Evolutionary conservation across 768 basidiomycete species (phyloP).

Genomic region (Leccinum obscurum): DNA sequence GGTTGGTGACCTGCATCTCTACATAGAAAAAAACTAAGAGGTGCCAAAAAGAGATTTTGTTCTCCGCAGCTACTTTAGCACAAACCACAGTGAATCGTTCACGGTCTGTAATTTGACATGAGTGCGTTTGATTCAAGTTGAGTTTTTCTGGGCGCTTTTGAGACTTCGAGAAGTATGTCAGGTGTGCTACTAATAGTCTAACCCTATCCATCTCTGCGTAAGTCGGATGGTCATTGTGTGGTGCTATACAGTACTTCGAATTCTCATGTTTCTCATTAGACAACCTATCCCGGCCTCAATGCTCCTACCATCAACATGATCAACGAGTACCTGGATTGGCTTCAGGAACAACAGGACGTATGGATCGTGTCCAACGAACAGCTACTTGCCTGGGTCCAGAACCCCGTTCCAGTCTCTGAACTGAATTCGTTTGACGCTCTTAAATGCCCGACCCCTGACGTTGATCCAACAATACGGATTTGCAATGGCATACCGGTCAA

Average conservation of each 20-base stretch:
- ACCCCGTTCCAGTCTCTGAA: neutral
- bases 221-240: neutral
- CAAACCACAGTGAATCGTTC: conserved; percentile 26
- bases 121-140: conserved; percentile 28
- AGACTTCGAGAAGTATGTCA: neutral
- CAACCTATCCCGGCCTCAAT: neutral
- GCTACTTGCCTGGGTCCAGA: neutral
- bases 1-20: conserved; percentile 22
- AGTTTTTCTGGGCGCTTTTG: neutral
- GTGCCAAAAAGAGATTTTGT: conserved; percentile 21
- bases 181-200: neutral
- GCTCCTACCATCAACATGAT: neutral
- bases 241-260: neutral
- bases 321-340: too few species aligned
- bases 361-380: conserved; percentile 5
- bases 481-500: neutral
- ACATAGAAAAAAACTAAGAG: conserved; percentile 25
- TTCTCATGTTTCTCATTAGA: neutral
- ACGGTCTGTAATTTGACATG: conserved; percentile 34
- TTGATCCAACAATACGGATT: neutral
- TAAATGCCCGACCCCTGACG: neutral
- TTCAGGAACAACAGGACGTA: conserved; percentile 1
- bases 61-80: conserved; percentile 38
- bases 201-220: neutral
- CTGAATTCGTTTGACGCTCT: neutral